phyloP scores from a whole-genome alignment of 352 stramenopile species.

The Phytophthora vignae region DNA sequence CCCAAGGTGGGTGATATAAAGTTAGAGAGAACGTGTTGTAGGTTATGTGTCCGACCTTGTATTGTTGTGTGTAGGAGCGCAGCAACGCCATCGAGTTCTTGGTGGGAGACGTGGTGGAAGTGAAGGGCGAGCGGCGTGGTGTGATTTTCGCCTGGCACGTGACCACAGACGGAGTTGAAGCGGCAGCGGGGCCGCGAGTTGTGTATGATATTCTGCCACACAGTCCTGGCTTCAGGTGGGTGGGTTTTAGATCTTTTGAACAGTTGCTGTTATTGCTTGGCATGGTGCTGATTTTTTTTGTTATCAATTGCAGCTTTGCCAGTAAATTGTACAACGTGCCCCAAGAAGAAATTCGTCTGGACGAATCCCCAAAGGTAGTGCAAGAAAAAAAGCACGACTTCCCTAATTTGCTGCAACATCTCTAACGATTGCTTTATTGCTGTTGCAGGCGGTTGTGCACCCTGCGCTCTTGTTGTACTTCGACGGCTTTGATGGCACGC shows the following conservation, averaged over 20 bases:
- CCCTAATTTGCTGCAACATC: not conserved
- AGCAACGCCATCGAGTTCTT: constrained; percentile 57
- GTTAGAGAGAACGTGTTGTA: not conserved
- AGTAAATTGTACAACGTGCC: constrained; percentile 64
- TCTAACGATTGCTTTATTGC: not conserved
- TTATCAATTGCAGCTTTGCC: constrained; percentile 47
- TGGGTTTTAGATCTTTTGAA: not conserved
- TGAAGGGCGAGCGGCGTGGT: constrained; percentile 57
- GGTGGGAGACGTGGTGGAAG: constrained; percentile 76
- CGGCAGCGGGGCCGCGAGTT: constrained; percentile 46
- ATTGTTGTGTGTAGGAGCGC: constrained; percentile 44
- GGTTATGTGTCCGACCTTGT: not conserved
- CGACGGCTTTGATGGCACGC: constrained; percentile 69
- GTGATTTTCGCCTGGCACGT: constrained; percentile 74
- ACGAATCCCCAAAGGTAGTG: constrained; percentile 51
- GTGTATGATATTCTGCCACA: constrained; percentile 81
- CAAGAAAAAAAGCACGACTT: not conserved
- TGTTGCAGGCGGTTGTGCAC: constrained; percentile 60
- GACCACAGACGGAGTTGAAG: constrained; percentile 39
- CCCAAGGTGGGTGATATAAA: constrained; percentile 48
- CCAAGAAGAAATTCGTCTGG: constrained; percentile 59
- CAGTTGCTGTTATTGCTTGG: no score
- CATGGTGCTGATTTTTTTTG: not conserved
- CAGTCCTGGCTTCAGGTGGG: constrained; percentile 55
- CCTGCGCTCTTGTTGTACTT: constrained; percentile 80